Evolutionary conservation across 2,329 filamentous ascomycete species (phyloP), one percentile per base, ranked within the genome.

Genomic region (Ascochyta viciae-villosae): DNA sequence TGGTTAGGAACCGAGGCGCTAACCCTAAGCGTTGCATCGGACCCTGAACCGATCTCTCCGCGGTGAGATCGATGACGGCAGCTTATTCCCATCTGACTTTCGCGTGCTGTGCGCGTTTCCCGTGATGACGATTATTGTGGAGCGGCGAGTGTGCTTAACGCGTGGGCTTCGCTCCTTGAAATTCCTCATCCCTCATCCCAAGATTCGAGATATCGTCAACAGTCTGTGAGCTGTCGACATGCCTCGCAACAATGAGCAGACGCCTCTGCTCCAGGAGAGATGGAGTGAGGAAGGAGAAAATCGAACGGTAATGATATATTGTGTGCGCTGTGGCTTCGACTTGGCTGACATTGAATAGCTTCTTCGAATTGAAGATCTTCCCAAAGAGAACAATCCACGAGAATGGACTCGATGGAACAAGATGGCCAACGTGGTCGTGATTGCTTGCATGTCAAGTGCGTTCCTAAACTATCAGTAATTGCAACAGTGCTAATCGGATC

Each of bases 381-480:
- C 67, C 41, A 78, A 79, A 59, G 62, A 72, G 6, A 76, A 76
- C 22, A 79, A 82, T 58, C 81, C 81, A 16, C 69, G 79, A 59
- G 72, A 77, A 67, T 83, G 81, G 82, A 66, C 71, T 10, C 66
- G 67, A 55, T 64, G 66, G 44, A 76, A 71, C 56, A 83, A 83
- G 60, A 72, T 83, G 64, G 63, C 74, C 42, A 84, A 84, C 55
- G 79, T 83, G 27, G 74, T 71, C 12, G 77, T 83, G 46, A 82
- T 83, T 51, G 80, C 81, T 4, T 66, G 76, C 34, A 83, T 84
- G 81, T 74, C 80, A 4, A 77, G 76, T 78, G 61, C 35, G 70
- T 56, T 22, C 10, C 4, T 13, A 1, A 29, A 27, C 26, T 9
- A 2, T 15, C 23, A 22, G 15, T 42, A 19, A 8, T 6, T 23